phyloP scores from a whole-genome alignment of 2,329 filamentous ascomycete genomes.

The Arachnomyces sp. region DNA sequence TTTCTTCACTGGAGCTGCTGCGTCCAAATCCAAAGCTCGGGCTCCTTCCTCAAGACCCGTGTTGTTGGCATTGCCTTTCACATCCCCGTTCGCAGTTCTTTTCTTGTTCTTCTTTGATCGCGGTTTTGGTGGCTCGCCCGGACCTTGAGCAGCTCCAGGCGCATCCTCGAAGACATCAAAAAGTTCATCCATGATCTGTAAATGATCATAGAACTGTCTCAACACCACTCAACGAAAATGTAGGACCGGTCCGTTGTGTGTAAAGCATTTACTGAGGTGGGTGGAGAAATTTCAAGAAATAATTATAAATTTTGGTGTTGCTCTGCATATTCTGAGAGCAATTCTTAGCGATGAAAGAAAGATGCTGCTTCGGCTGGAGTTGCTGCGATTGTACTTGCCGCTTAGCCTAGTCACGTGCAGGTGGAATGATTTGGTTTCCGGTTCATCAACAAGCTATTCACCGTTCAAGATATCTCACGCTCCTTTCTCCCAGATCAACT shows the following conservation, averaged over 20 bases:
- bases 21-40: conserved; percentile 6
- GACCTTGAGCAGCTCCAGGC: conserved; percentile 38
- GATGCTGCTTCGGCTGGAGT: neutral
- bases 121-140: conserved; percentile 28
- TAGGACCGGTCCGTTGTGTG: too few species aligned
- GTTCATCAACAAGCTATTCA: too few species aligned
- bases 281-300: conserved; percentile 6
- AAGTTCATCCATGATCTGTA: conserved; percentile 60
- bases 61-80: conserved; percentile 41
- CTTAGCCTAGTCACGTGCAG: too few species aligned
- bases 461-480: too few species aligned
- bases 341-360: neutral
- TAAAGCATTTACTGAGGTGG: neutral
- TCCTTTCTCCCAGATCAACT: too few species aligned
- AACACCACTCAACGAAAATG: neutral
- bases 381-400: too few species aligned
- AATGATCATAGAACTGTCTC: neutral
- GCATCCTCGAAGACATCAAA: conserved; percentile 75
- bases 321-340: too few species aligned
- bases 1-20: neutral
- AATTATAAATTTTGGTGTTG: too few species aligned
- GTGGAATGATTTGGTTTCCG: too few species aligned
- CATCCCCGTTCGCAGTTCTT: conserved; percentile 72
- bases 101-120: conserved; percentile 68
- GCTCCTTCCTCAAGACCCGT: conserved; percentile 27